These are phyloP conservation scores for Sanghuangporus sanghuang DNA, from an alignment of 1,284 basidiomycete species.

Conservation along the genomic window DNA sequence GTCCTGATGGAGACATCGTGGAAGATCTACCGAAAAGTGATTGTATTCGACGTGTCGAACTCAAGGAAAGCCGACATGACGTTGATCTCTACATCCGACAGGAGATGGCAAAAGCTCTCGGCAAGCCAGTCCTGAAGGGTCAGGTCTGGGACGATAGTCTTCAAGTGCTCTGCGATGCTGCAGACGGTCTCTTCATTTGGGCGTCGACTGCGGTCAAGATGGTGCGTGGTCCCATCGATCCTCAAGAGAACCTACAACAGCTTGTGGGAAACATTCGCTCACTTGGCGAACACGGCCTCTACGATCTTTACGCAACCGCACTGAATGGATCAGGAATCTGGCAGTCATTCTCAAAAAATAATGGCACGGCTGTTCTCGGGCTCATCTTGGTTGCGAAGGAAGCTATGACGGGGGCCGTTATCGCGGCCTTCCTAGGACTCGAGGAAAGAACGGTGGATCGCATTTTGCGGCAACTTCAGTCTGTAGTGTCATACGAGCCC, in stretches of 20 bases:
- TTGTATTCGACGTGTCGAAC: not conserved
- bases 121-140: no score
- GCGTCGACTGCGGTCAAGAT: not conserved
- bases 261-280: not conserved
- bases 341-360: not conserved
- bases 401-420: no score
- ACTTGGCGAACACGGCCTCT: not conserved
- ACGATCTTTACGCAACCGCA: not conserved
- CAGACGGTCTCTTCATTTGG: slow-evolving; percentile 8
- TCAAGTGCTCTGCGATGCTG: not conserved
- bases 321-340: not conserved
- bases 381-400: not conserved
- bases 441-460: no score
- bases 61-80: not conserved
- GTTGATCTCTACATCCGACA: not conserved
- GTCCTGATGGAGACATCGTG: slow-evolving; percentile 3
- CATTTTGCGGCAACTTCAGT: no score
- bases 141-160: not conserved
- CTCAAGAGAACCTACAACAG: no score
- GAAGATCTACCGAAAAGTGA: not conserved
- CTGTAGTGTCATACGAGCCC: no score
- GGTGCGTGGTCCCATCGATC: not conserved
- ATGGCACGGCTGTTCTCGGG: no score
- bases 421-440: no score
- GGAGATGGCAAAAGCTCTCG: not conserved